Percentiles rank a stretch among this genome's conserved stretches.
Evolutionary conservation across 306 rosid genomes (phyloP).

Genomic region (Nissolia schottii): DNA sequence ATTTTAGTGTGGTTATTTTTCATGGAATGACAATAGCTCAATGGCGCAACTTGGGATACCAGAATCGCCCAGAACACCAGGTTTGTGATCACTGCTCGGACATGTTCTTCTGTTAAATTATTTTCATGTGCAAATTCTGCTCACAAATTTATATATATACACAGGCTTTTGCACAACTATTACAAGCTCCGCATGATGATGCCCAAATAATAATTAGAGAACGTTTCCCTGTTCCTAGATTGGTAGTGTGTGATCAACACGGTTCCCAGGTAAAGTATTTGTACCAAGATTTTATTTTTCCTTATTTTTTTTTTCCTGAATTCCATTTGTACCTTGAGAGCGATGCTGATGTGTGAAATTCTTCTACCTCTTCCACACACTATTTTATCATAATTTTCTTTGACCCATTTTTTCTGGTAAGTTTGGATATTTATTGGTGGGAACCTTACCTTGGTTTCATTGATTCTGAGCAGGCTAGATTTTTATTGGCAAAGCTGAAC

Average conservation of each 20-base stretch:
- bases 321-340: background rate
- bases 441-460: conserved; percentile 18
- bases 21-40: conserved; percentile 94
- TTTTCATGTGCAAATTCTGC: background rate
- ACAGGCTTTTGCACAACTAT: conserved; percentile 75
- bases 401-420: conserved; percentile 1
- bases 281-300: background rate
- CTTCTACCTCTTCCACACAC: background rate
- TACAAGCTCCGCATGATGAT: conserved; percentile 69
- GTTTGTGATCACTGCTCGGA: conserved; percentile 35
- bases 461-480: conserved; percentile 63
- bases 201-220: conserved; percentile 56
- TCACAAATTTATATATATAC: background rate
- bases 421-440: background rate
- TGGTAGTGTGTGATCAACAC: conserved; percentile 89
- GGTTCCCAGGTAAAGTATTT: conserved; percentile 74
- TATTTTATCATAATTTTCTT: background rate
- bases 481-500: conserved; percentile 81
- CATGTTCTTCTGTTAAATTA: background rate
- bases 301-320: background rate
- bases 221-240: conserved; percentile 83
- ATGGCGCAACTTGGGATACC: conserved; percentile 96
- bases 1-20: conserved; percentile 77
- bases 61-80: conserved; percentile 70
- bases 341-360: background rate